Evolutionary conservation across 2,329 filamentous ascomycete species (phyloP).

Genomic region (Aspergillus costaricaensis): DNA sequence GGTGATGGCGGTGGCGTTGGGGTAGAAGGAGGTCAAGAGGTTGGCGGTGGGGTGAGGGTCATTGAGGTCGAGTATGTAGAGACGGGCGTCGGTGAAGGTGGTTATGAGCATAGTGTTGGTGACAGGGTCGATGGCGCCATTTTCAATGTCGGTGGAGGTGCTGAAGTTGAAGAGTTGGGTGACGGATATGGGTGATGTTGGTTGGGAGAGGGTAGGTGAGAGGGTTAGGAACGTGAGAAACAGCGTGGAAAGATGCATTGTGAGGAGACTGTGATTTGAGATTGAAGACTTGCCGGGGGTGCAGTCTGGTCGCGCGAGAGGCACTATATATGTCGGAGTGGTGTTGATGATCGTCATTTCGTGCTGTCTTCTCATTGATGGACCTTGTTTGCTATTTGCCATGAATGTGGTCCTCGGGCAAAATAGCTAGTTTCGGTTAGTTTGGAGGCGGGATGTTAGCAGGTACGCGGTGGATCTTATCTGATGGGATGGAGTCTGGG

Average conservation of each 20-base stretch:
- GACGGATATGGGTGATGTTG: background rate
- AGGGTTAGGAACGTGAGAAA: background rate
- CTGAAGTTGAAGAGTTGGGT: conserved; percentile 20
- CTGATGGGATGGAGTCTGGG: too few species aligned
- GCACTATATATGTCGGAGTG: background rate
- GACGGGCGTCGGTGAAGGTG: conserved; percentile 18
- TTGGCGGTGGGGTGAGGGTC: conserved; percentile 2
- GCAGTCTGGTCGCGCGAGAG: background rate
- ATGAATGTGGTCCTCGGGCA: too few species aligned
- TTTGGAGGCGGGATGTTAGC: too few species aligned
- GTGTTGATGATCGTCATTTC: background rate
- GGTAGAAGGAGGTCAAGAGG: conserved; percentile 14
- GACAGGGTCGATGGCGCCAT: conserved; percentile 17
- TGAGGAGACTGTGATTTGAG: background rate
- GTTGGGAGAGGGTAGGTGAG: background rate
- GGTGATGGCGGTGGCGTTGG: conserved; percentile 19
- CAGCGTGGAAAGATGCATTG: background rate
- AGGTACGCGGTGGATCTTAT: too few species aligned
- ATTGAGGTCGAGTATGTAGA: conserved; percentile 17
- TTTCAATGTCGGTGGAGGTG: conserved; percentile 16
- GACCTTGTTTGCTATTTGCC: too few species aligned
- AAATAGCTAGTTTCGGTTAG: too few species aligned
- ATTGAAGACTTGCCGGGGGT: background rate
- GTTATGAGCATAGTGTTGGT: conserved; percentile 21
- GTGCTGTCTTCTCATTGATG: too few species aligned